phyloP scores from a whole-genome alignment of 257 asterid genomes.

The Nicotiana paniculata region DNA sequence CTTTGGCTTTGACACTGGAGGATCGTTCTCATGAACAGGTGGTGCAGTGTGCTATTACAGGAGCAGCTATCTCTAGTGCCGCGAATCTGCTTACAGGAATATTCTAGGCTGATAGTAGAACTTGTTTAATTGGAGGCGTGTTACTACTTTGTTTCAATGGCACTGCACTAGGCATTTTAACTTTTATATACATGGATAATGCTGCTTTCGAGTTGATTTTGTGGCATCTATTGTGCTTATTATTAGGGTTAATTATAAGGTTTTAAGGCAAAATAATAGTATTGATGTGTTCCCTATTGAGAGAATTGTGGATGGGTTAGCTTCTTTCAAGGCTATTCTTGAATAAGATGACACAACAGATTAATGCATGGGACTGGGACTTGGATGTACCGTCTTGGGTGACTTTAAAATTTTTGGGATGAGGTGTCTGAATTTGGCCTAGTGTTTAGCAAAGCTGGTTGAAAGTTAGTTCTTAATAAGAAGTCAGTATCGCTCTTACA shows the following conservation, averaged over 20 bases:
- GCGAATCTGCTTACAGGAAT: constrained; percentile 80
- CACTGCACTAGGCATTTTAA: background rate
- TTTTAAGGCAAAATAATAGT: background rate
- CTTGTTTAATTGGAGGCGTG: background rate
- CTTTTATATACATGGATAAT: background rate
- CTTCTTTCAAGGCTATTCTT: background rate
- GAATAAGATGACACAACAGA: background rate
- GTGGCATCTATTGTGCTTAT: background rate
- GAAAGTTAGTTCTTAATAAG: background rate
- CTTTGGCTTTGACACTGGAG: constrained; percentile 57
- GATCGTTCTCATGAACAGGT: constrained; percentile 68
- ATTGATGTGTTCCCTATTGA: background rate
- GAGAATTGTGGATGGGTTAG: no score
- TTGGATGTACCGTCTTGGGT: background rate
- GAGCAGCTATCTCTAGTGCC: constrained; percentile 87
- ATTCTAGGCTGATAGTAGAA: constrained; percentile 24
- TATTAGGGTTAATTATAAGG: background rate
- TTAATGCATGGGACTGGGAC: background rate
- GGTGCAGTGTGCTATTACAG: constrained; percentile 79
- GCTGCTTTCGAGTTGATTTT: background rate
- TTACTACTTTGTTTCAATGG: background rate
- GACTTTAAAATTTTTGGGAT: background rate
- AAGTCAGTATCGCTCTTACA: no score
- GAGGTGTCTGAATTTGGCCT: background rate
- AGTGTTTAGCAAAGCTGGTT: background rate